A percentile compares a stretch with the other conserved stretches of the same genome.
Evolutionary conservation across 495 filamentous ascomycete genomes (phyloP).

Genomic region (Penicillium alfredii): DNA sequence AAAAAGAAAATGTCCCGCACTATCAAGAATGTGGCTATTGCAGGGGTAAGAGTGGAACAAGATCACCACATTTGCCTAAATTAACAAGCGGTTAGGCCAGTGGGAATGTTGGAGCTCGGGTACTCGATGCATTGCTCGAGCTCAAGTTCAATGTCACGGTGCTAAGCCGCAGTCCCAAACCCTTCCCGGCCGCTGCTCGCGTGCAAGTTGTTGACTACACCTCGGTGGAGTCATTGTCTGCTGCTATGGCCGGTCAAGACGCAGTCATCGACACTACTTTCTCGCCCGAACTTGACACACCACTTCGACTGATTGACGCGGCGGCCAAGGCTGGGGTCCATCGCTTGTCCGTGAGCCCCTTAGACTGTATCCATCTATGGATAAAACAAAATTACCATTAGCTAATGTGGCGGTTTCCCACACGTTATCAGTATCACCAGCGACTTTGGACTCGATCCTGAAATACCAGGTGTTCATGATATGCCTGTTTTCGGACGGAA

Average conservation of each 20-base stretch:
- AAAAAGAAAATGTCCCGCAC: conserved; percentile 7
- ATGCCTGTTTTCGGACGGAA: conserved; percentile 17
- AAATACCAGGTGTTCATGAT: conserved; percentile 16
- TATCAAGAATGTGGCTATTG: conserved; percentile 13
- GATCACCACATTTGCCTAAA: background rate
- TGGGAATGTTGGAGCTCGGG: conserved; percentile 14
- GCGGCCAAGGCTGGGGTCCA: conserved; percentile 16
- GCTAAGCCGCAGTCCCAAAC: conserved; percentile 14
- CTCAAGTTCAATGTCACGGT: conserved; percentile 18
- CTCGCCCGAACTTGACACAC: conserved; percentile 12
- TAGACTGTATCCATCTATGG: too few species aligned
- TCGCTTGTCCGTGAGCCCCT: conserved; percentile 16
- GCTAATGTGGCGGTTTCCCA: background rate
- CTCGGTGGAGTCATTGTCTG: conserved; percentile 14
- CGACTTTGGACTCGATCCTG: conserved; percentile 29
- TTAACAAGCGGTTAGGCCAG: conserved; percentile 12
- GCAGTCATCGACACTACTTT: conserved; percentile 21
- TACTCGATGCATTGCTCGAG: conserved; percentile 12
- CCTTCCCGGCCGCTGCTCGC: conserved; percentile 10
- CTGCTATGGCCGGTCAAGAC: conserved; percentile 14
- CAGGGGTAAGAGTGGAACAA: conserved; percentile 6
- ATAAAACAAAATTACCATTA: too few species aligned
- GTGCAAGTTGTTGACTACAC: conserved; percentile 17
- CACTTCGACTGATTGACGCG: conserved; percentile 19
- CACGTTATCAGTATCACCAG: conserved; percentile 15